Conservation (phyloP, 257 asterid genomes). For the Capsicum chinense region DNA sequence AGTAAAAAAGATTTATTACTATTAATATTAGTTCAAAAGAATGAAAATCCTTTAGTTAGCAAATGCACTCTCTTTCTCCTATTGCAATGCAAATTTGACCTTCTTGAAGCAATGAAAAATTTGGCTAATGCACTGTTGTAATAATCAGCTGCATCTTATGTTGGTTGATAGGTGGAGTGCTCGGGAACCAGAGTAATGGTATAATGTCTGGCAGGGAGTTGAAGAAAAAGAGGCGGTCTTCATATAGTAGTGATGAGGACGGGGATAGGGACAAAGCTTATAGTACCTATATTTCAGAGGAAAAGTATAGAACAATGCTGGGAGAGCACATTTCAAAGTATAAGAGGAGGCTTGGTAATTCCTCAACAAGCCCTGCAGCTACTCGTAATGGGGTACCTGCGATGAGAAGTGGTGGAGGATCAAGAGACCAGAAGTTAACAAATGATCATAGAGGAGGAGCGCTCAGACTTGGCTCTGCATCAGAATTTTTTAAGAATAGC, state of each 20-base stretch:
- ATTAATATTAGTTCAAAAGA: slow-evolving; percentile 2
- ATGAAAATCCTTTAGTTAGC: neutral
- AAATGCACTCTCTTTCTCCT: slow-evolving; percentile 30
- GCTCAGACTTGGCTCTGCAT: slow-evolving; percentile 65
- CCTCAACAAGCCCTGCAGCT: slow-evolving; percentile 62
- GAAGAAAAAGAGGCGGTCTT: slow-evolving; percentile 73
- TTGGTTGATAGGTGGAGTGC: slow-evolving; percentile 54
- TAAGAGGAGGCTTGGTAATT: slow-evolving; percentile 69
- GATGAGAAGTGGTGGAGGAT: slow-evolving; percentile 51
- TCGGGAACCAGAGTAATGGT: slow-evolving; percentile 62
- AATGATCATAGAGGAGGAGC: slow-evolving; percentile 66
- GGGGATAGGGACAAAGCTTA: slow-evolving; percentile 74
- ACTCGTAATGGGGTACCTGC: slow-evolving; percentile 50
- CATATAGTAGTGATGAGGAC: slow-evolving; percentile 79
- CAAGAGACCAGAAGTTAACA: slow-evolving; percentile 63
- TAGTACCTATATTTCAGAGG: slow-evolving; percentile 76
- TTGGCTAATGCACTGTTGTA: slow-evolving; percentile 27
- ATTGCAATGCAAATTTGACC: slow-evolving; percentile 22
- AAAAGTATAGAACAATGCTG: slow-evolving; percentile 86
- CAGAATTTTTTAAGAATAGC: slow-evolving; percentile 56
- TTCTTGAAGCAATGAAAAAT: slow-evolving; percentile 18
- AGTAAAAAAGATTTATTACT: neutral
- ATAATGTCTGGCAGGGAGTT: slow-evolving; percentile 64
- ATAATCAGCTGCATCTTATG: slow-evolving; percentile 34
- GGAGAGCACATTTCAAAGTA: slow-evolving; percentile 93